A percentile compares a stretch with the other conserved stretches of the same genome.
These are phyloP conservation scores for Fragaria nilgerrensis DNA, from an alignment of 306 rosid genomes.

Conservation along the genomic window DNA sequence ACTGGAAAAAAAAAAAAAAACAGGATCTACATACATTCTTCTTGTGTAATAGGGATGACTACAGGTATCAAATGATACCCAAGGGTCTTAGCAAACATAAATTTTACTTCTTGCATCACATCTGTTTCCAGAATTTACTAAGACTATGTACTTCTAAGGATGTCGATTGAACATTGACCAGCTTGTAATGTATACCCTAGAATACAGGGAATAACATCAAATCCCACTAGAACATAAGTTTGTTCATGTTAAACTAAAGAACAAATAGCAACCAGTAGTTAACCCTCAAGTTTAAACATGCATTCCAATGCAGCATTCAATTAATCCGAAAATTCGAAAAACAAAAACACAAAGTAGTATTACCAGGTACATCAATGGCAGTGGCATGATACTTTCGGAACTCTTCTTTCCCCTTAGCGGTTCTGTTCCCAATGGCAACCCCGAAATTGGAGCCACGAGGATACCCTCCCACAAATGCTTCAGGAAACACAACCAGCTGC, in stretches of 20 bases:
- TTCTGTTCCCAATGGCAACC: conserved; percentile 58
- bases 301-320: background rate
- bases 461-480: conserved; percentile 93
- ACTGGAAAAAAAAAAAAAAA: no score
- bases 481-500: conserved; percentile 90
- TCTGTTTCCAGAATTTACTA: background rate
- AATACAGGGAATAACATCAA: background rate
- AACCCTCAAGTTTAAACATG: background rate
- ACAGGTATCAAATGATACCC: background rate
- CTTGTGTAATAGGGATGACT: background rate
- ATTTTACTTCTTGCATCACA: background rate
- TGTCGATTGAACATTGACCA: background rate
- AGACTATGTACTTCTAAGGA: background rate
- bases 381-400: conserved; percentile 77
- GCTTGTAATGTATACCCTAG: background rate
- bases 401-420: conserved; percentile 78
- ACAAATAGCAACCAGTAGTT: background rate
- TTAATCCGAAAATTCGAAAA: background rate
- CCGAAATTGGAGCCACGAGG: conserved; percentile 89
- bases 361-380: conserved; percentile 88
- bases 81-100: background rate
- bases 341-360: background rate
- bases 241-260: background rate
- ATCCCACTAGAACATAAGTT: background rate
- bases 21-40: background rate